Evolutionary conservation across 1,284 basidiomycete species (phyloP).

Genomic region (Ceratobasidium sp.): DNA sequence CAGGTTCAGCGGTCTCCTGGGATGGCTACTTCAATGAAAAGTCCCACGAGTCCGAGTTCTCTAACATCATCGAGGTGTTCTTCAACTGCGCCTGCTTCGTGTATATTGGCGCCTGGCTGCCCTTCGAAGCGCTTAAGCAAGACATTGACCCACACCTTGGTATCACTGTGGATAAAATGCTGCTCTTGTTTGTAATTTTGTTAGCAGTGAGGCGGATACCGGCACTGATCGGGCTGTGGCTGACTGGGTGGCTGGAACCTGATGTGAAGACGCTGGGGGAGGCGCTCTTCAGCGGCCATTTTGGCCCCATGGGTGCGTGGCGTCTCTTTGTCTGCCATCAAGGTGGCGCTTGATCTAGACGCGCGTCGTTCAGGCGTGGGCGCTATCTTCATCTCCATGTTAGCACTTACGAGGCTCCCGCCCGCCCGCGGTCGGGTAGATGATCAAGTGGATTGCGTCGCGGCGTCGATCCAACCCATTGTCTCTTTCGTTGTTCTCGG

Average conservation of each 20-base stretch:
- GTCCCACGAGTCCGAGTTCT: conserved; percentile 86
- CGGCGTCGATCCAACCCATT: conserved; percentile 78
- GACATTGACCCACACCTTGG: conserved; percentile 60
- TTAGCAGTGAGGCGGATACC: conserved; percentile 80
- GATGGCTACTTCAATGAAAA: conserved; percentile 90
- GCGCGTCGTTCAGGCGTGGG: conserved; percentile 66
- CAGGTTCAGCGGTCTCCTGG: conserved; percentile 85
- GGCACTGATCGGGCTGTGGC: conserved; percentile 60
- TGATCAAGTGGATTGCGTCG: conserved; percentile 74
- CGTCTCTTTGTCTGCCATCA: neutral
- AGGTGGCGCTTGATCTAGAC: neutral
- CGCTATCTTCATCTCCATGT: conserved; percentile 85
- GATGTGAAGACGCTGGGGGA: neutral
- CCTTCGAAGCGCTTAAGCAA: conserved; percentile 72
- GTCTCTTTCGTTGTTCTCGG: conserved; percentile 85
- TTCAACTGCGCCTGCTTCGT: conserved; percentile 21
- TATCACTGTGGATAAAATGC: conserved; percentile 77
- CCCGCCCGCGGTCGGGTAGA: conserved; percentile 66
- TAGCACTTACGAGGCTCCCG: conserved; percentile 77
- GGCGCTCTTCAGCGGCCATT: conserved; percentile 15
- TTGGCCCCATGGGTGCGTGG: conserved; percentile 56
- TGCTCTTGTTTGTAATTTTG: conserved; percentile 73
- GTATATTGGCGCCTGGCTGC: conserved; percentile 85
- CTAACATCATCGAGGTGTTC: conserved; percentile 84
- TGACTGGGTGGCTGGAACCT: neutral